Base-by-base conservation (phyloP, 2,329 filamentous ascomycete genomes). In the Aquanectria penicillioides region DNA sequence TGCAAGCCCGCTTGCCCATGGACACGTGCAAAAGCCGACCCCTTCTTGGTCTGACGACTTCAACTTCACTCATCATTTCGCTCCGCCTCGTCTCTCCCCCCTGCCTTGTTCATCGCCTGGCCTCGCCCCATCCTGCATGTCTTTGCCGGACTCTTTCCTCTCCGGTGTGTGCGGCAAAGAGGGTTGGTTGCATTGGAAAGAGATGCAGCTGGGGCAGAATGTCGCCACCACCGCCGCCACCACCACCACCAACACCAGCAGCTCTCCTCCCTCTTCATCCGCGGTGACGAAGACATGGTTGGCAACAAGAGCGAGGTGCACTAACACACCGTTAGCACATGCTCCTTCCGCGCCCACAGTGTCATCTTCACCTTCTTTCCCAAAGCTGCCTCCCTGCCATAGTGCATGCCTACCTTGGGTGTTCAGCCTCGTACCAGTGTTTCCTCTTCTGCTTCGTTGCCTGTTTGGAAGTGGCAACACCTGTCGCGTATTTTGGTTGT, bases 381-480 rank as follows among this genome's bases (percentile, higher is more conserved):
- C 34, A n/a, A n/a, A n/a, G n/a, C n/a, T n/a, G n/a, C n/a, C n/a
- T n/a, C n/a, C n/a, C n/a, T n/a, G n/a, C n/a, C n/a, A n/a, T n/a
- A n/a, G n/a, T n/a, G n/a, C n/a, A n/a, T n/a, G n/a, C n/a, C n/a
- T n/a, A n/a, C n/a, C n/a, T n/a, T n/a, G n/a, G n/a, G n/a, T n/a
- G n/a, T n/a, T n/a, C n/a, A 11, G 10, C 13, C 34, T 37, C 34
- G 34, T 37, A 37, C 34, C 34, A 18, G 22, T 11, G 9, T 18
- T 37, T 37, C 34, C 34, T 29, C 26, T 44, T 44, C 41, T 44
- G 26, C 41, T 44, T 44, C 41, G 11, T 44, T 44, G 26, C 41
- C 41, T 26, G 31, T 44, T 44, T 44, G 17, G 41, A 44, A 15
- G 17, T 31, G 41, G 22, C 41, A 20, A 26, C 17, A 7, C 41